Percentiles rank a stretch among this genome's conserved stretches.
Conservation (phyloP, 768 basidiomycete species). For the Boletus fagicola region DNA sequence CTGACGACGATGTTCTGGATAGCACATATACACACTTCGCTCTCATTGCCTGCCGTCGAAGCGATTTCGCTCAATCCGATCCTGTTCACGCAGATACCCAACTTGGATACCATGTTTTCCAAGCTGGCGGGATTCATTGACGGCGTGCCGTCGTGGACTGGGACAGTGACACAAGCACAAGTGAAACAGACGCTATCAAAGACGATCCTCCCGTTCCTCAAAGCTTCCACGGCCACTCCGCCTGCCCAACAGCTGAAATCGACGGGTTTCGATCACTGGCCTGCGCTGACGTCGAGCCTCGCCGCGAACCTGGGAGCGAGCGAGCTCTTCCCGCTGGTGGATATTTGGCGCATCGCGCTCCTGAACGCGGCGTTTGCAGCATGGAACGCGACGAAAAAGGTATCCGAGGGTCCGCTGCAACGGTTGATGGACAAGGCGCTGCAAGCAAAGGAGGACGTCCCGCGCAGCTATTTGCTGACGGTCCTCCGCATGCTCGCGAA, state of each 20-base stretch:
- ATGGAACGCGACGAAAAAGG: constrained; percentile 42
- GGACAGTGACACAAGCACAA: constrained; percentile 32
- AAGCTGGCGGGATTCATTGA: constrained; percentile 70
- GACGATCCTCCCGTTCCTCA: constrained; percentile 62
- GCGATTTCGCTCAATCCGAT: constrained; percentile 71
- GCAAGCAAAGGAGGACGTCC: constrained; percentile 23
- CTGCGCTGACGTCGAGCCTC: constrained; percentile 45
- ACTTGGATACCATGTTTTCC: constrained; percentile 56
- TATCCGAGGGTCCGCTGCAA: constrained; percentile 41
- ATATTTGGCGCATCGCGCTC: constrained; percentile 78
- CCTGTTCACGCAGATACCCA: constrained; percentile 69
- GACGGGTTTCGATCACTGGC: constrained; percentile 47
- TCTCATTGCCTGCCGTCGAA: constrained; percentile 59
- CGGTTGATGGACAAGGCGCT: constrained; percentile 48
- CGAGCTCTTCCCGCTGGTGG: constrained; percentile 75
- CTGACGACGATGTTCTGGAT: constrained; percentile 1
- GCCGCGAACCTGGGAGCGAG: constrained; percentile 45
- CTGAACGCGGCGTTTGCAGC: constrained; percentile 57
- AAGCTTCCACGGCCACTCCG: constrained; percentile 42
- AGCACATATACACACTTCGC: constrained; percentile 75
- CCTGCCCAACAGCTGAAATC: constrained; percentile 31
- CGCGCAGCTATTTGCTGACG: constrained; percentile 62
- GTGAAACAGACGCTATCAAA: constrained; percentile 50
- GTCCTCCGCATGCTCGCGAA: constrained; percentile 69
- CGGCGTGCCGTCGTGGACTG: constrained; percentile 35